Evolutionary conservation across 768 basidiomycete genomes (phyloP), one percentile per base, ranked within the genome.

Genomic region (Hericium coralloides): DNA sequence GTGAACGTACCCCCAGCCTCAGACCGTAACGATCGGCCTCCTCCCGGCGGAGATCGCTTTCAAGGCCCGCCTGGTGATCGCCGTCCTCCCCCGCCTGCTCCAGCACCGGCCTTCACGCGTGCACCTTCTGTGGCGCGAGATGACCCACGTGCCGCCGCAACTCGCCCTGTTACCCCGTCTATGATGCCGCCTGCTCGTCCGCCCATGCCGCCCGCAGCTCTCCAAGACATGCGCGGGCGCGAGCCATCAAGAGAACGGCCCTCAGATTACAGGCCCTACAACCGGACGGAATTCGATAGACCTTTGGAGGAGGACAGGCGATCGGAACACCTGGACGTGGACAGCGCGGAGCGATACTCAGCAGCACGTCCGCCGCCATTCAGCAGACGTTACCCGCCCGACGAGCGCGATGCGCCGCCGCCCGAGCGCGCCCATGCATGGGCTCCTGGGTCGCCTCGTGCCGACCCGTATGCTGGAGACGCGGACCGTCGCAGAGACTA

Each of bases 101-200:
- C 31, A 59, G 53, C 55, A 38, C 22, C 50, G 26, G 31, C 15
- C 7, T 53, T 57, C 23, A 52, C 58, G 39, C 66, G 67, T 39
- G 61, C 68, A 4, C 50, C 60, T 23, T 65, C 68, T 54, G 57
- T 64, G 0, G 62, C 61, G n/a, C 63, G 65, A 47, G 66, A 67
- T 18, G 61, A 41, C 10, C 39, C 31, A 12, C 52, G 23, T 23
- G n/a, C 8, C 10, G 14, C 49, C 25, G 26, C 49, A 10, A 2
- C 49, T 47, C 48, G 23, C 17, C 49, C 26, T 17, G 23, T 37
- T 31, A 37, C 55, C 17, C 56, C 43, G 26, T 38, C 49, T 47
- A 59, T 53, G 4, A 53, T 48, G 3, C 55, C 52, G 0, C 53
- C 58, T 5, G 54, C 53, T 20, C 58, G 38, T 41, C 39, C 45